A percentile compares a stretch with the other conserved stretches of the same genome.
Evolutionary conservation across 352 stramenopile genomes (phyloP).

Genomic region (Phytophthora rubi): DNA sequence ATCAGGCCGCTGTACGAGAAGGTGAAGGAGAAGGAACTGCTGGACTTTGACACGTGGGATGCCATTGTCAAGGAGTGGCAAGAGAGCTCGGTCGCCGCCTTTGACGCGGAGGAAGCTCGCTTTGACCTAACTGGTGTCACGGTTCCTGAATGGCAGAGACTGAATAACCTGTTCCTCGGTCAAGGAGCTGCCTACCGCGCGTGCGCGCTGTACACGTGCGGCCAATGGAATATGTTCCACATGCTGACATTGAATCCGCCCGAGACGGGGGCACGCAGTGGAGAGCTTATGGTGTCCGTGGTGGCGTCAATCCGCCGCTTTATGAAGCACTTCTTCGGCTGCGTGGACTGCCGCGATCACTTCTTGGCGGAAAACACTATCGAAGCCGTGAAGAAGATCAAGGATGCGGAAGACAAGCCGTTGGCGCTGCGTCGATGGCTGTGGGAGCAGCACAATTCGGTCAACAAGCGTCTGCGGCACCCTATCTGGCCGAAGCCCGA

Average conservation of each 20-base stretch:
- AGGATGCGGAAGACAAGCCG: slow-evolving; percentile 72
- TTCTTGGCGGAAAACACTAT: slow-evolving; percentile 82
- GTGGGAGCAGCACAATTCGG: slow-evolving; percentile 86
- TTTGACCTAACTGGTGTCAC: slow-evolving; percentile 53
- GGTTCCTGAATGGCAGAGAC: slow-evolving; percentile 72
- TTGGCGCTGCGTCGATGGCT: slow-evolving; percentile 76
- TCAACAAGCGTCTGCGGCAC: slow-evolving; percentile 82
- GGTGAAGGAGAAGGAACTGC: slow-evolving; percentile 56
- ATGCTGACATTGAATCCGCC: slow-evolving; percentile 82
- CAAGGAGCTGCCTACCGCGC: slow-evolving; percentile 70
- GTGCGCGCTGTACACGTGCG: slow-evolving; percentile 83
- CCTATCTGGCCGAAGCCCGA: slow-evolving; percentile 80
- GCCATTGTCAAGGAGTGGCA: slow-evolving; percentile 71
- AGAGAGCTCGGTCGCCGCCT: slow-evolving; percentile 49
- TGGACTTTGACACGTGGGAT: slow-evolving; percentile 81
- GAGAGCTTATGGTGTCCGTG: slow-evolving; percentile 71
- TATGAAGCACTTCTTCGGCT: slow-evolving; percentile 88
- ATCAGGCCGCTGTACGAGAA: slow-evolving; percentile 57
- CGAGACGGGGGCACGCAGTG: slow-evolving; percentile 40
- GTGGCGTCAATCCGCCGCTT: slow-evolving; percentile 81
- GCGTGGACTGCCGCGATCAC: slow-evolving; percentile 77
- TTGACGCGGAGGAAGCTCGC: slow-evolving; percentile 61
- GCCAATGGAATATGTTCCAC: slow-evolving; percentile 90
- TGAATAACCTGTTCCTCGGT: slow-evolving; percentile 70
- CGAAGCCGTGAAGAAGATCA: slow-evolving; percentile 67